phyloP scores from a whole-genome alignment of 2,329 filamentous ascomycete genomes.

The Venturia aucupariae region DNA sequence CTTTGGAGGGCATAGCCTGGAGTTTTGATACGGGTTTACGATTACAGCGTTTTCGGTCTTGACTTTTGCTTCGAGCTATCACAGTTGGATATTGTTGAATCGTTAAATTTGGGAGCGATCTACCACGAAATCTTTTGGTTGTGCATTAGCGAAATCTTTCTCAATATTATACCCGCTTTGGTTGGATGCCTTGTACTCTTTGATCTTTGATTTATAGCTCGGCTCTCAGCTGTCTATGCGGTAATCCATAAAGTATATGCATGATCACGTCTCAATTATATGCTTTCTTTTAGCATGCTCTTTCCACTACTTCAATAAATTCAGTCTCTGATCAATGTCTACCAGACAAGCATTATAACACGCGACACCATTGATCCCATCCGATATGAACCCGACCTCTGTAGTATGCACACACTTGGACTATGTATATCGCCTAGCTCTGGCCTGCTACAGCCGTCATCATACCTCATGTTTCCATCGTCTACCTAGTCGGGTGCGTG shows the following conservation, averaged over 20 bases:
- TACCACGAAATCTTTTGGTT: neutral
- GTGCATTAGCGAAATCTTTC: neutral
- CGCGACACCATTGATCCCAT: too few species aligned
- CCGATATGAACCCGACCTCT: too few species aligned
- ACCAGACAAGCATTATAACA: too few species aligned
- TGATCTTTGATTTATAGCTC: neutral
- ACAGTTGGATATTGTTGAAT: neutral
- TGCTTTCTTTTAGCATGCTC: neutral
- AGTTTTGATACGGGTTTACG: neutral
- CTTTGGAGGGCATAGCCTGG: neutral
- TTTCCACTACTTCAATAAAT: too few species aligned
- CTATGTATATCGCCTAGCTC: too few species aligned
- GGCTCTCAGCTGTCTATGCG: neutral
- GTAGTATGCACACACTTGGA: too few species aligned
- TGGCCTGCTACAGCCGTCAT: too few species aligned
- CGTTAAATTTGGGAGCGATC: neutral
- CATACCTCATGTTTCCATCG: too few species aligned
- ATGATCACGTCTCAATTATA: neutral
- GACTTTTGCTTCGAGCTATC: neutral
- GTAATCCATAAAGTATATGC: neutral
- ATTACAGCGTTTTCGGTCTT: neutral
- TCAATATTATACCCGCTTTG: conserved; percentile 5
- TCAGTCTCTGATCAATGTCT: too few species aligned
- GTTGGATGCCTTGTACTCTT: conserved; percentile 1
- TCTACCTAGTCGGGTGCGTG: too few species aligned